Base-by-base conservation (phyloP, 2,329 filamentous ascomycete genomes). In the Achaetomium macrosporum region DNA sequence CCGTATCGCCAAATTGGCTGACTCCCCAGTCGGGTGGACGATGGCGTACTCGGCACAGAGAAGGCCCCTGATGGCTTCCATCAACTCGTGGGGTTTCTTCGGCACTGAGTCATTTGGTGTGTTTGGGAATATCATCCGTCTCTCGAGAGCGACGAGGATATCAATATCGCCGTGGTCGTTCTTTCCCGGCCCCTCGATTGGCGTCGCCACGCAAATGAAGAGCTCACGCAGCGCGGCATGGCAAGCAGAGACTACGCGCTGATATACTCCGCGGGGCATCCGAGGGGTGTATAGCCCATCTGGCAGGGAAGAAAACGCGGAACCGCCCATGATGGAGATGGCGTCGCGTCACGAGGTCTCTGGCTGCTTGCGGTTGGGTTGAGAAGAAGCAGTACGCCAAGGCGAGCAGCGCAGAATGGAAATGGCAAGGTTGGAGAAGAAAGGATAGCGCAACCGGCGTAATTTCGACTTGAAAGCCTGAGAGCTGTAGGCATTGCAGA, bases 151-250 rank as follows among this genome's bases (percentile, higher is more conserved):
- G 1, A 88, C 76, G 1, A 90, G 67, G 54, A 91, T 74, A 67
- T 93, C 88, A 36, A 95, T 71, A 59, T 93, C 89, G 17, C 88
- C 89, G 62, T 82, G 78, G 59, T 83, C 79, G 0, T 59, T 40
- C 67, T 93, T 93, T 1, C 66, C 83, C 0, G 88, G 87, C 0
- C 80, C 85, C 59, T 90, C 85, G 29, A 85, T 78, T 0, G 87
- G 83, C 0, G 77, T 74, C 1, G 74, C 76, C 5, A 87, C 81
- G 8, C 69, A 71, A 0, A 69, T 50, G 60, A 81, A 89, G 3
- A 84, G 68, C 1, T 70, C 60, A 1, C 68, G 66, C 0, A 88
- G 74, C 2, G 74, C 65, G 0, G 63, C 52, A 25, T 74, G 69
- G 55, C 76, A 79, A 0, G 70, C 62, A 0, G 66, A 57, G 19